Conservation (phyloP, 108 stramenopile species). For the Seminavis robusta region DNA sequence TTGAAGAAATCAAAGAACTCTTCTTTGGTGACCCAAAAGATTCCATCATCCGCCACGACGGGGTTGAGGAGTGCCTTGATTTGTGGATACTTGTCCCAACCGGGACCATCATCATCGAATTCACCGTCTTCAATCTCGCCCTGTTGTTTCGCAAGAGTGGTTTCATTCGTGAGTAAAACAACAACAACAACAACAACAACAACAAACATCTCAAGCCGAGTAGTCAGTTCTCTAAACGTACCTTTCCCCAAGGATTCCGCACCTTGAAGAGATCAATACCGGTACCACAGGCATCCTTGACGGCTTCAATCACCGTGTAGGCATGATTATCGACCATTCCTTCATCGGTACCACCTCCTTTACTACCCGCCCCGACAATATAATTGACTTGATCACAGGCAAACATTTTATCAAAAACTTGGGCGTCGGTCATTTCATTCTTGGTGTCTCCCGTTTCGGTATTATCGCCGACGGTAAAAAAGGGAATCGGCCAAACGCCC, state of each 20-base stretch:
- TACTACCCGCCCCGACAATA: slow-evolving; percentile 29
- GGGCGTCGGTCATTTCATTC: slow-evolving; percentile 27
- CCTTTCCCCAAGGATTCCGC: slow-evolving; percentile 44
- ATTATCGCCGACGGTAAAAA: slow-evolving; percentile 36
- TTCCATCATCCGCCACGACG: slow-evolving; percentile 31
- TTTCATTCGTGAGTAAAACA: too few species aligned
- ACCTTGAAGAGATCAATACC: slow-evolving; percentile 36
- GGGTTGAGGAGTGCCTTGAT: slow-evolving; percentile 30
- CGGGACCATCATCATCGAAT: slow-evolving; percentile 46
- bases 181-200: too few species aligned
- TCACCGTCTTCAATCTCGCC: slow-evolving; percentile 46
- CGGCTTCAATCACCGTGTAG: slow-evolving; percentile 39
- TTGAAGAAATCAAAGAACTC: slow-evolving; percentile 36
- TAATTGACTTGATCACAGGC: slow-evolving; percentile 30
- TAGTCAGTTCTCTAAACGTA: too few species aligned
- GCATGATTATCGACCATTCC: slow-evolving; percentile 49
- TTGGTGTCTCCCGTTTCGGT: slow-evolving; percentile 30
- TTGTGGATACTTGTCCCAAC: slow-evolving; percentile 36
- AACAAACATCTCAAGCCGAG: too few species aligned
- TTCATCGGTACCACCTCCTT: slow-evolving; percentile 17
- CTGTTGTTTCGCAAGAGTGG: too few species aligned
- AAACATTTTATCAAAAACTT: slow-evolving; percentile 27
- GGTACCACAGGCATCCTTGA: slow-evolving; percentile 29
- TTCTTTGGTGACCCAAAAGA: slow-evolving; percentile 43
- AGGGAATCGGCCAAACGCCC: slow-evolving; percentile 18